Base-by-base conservation (phyloP, 2,329 filamentous ascomycete genomes). In the Xylariaceae sp. region DNA sequence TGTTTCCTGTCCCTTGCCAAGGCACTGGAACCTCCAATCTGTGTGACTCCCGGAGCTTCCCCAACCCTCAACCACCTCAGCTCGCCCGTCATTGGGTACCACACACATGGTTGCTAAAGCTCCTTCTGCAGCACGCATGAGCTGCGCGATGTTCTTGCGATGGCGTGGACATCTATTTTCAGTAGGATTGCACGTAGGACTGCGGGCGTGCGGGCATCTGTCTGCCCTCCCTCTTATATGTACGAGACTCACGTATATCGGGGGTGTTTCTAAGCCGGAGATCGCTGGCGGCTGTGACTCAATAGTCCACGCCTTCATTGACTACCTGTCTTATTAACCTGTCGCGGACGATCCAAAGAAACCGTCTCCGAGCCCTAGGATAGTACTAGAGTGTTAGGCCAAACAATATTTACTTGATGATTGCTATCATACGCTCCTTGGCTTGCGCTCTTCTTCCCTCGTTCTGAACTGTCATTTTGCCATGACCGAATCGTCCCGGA, bases 401-500 rank as follows among this genome's bases (percentile, higher is more conserved):
- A 50, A 35, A 26, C 40, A 40, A 35, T 51, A 46, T 53, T 26
- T 43, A 47, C 33, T 52, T 15, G 49, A 47, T 36, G 20, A 47
- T 42, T 45, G 42, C 42, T 50, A 27, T 36, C 26, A 33, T 40
- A 26, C 49, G 15, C 13, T 43, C 48, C 33, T 40, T 29, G 3
- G 6, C 54, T 37, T 42, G 47, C 15, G 32, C 37, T 42, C 21
- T 29, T 27, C 37, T 29, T 35, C 2, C n/a, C 8, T 13, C 18
- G 5, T 30, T 27, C 53, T 35, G 15, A 42, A 40, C 43, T 24
- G 26, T 32, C 7, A 44, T 18, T 36, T 37, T 26, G 21, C 10
- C 37, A 62, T 64, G 61, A 45, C 54, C 45, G 51, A 53, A 20
- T 56, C 53, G 15, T 53, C 51, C 26, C 32, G 51, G 44, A 57